Conservation (phyloP, 129 eudicot genomes). For the Kitagawia praeruptora region DNA sequence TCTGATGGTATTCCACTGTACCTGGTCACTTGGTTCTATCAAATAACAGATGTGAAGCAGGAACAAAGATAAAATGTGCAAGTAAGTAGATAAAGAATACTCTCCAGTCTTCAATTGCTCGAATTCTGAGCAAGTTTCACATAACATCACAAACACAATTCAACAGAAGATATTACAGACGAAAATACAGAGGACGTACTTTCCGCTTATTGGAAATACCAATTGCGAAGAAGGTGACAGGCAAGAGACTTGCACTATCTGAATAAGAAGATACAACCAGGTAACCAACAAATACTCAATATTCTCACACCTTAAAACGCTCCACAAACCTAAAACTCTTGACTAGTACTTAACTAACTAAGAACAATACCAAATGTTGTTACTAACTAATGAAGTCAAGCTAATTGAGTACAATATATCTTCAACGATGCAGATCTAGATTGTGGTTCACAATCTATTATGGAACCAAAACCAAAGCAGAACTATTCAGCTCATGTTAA, state of each 20-base stretch:
- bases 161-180: background rate
- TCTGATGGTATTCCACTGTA: background rate
- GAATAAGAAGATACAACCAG: background rate
- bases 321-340: background rate
- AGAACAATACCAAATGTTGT: background rate
- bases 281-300: background rate
- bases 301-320: background rate
- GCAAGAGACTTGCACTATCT: too few species aligned
- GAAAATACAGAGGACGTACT: background rate
- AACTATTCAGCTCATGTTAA: background rate
- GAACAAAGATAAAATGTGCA: background rate
- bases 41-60: background rate
- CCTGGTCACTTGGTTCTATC: background rate
- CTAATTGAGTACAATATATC: background rate
- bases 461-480: background rate
- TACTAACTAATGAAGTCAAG: background rate
- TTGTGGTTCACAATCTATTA: background rate
- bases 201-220: background rate
- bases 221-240: too few species aligned
- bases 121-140: background rate
- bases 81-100: background rate
- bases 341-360: background rate
- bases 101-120: background rate
- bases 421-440: background rate
- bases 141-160: background rate